A percentile compares a stretch with the other conserved stretches of the same genome.
Evolutionary conservation across 2,329 filamentous ascomycete genomes (phyloP).

Genomic region (Penicillium rolfsii): DNA sequence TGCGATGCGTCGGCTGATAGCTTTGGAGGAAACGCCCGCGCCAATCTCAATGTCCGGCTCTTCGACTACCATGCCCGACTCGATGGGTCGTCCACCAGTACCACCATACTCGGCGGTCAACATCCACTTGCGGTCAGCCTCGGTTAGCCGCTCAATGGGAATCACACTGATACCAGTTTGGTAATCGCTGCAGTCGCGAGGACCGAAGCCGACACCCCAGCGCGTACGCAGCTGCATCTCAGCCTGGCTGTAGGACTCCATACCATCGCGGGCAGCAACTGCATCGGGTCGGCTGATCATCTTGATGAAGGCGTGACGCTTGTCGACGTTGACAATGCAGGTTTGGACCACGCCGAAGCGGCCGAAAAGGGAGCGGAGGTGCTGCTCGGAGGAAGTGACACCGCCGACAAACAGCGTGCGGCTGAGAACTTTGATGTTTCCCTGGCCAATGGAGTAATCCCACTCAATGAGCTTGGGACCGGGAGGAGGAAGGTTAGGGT

Average conservation of each 20-base stretch:
- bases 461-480: conserved; percentile 77
- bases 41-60: conserved; percentile 99
- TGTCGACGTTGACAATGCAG: conserved; percentile 97
- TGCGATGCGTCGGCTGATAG: conserved; percentile 56
- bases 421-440: conserved; percentile 88
- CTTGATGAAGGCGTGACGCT: conserved; percentile 97
- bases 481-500: conserved; percentile 48
- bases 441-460: conserved; percentile 72
- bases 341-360: conserved; percentile 89
- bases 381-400: conserved; percentile 81
- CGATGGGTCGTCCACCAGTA: conserved; percentile 80
- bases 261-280: conserved; percentile 78
- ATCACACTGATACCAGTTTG: conserved; percentile 89
- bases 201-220: conserved; percentile 97
- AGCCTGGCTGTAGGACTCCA: conserved; percentile 76
- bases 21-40: conserved; percentile 92
- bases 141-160: conserved; percentile 87
- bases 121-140: conserved; percentile 97
- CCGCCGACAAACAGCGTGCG: conserved; percentile 96
- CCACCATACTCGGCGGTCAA: conserved; percentile 90
- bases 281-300: conserved; percentile 92
- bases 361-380: conserved; percentile 78
- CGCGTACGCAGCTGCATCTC: conserved; percentile 81
- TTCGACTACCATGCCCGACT: conserved; percentile 84
- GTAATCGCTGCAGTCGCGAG: conserved; percentile 96